These are phyloP conservation scores for Vitis hybrid DNA, from an alignment of 177 flowering plant species.

Conservation along the genomic window DNA sequence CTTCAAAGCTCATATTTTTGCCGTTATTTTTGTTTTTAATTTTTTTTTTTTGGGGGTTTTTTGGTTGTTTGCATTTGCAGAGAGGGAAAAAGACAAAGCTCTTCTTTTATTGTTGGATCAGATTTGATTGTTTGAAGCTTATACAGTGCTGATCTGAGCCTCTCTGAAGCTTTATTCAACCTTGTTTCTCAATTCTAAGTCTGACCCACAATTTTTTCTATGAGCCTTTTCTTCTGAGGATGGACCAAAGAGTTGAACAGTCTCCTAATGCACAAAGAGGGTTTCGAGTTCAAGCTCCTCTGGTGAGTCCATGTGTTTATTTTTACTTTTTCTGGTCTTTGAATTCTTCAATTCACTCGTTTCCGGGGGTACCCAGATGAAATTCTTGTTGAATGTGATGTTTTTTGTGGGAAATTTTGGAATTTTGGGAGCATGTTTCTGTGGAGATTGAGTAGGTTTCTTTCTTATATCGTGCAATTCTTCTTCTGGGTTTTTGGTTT, in stretches of 20 bases:
- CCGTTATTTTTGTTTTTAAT: not conserved
- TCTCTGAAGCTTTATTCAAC: slow-evolving; percentile 5
- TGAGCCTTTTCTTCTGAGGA: slow-evolving; percentile 31
- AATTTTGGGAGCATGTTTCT: not conserved
- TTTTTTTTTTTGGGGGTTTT: slow-evolving; percentile 1
- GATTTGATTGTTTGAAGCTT: slow-evolving; percentile 21
- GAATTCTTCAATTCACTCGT: not conserved
- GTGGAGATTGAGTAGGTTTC: not conserved
- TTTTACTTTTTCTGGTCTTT: not conserved
- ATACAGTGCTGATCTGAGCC: slow-evolving; percentile 34
- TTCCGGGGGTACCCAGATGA: slow-evolving; percentile 16
- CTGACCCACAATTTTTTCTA: slow-evolving; percentile 6
- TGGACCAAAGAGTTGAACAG: slow-evolving; percentile 47
- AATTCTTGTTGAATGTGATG: slow-evolving; percentile 5
- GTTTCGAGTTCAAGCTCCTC: slow-evolving; percentile 78
- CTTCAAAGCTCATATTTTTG: not conserved
- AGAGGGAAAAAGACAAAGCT: slow-evolving; percentile 12
- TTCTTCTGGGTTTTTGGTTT: not conserved
- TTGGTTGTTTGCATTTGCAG: slow-evolving; percentile 35
- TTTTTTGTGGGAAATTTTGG: not conserved
- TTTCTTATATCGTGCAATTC: not conserved
- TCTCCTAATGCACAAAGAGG: slow-evolving; percentile 64
- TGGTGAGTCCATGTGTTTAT: slow-evolving; percentile 45
- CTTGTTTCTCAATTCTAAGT: slow-evolving; percentile 6
- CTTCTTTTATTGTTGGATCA: slow-evolving; percentile 14